phyloP scores from a whole-genome alignment of 495 filamentous ascomycete species.

The Penicillium dipodomyicola region DNA sequence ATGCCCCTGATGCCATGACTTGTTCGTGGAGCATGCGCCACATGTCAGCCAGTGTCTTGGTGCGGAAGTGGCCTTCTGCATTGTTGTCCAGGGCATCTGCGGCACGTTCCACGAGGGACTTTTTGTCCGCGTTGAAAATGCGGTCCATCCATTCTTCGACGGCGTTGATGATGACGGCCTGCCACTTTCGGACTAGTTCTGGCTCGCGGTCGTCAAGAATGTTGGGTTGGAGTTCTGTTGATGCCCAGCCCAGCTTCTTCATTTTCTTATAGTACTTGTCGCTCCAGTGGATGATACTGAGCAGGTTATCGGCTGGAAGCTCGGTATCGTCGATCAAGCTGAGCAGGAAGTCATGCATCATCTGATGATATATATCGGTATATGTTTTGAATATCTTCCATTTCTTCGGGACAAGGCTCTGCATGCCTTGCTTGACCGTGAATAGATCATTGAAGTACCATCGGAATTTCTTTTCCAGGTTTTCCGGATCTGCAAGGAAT shows the following conservation, averaged over 20 bases:
- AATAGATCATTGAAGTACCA: conserved; percentile 99
- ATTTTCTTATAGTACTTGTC: conserved; percentile 96
- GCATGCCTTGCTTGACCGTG: conserved; percentile 86
- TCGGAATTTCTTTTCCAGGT: conserved; percentile 75
- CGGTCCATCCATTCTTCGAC: conserved; percentile 97
- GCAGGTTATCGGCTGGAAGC: conserved; percentile 71
- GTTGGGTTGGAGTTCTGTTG: conserved; percentile 71
- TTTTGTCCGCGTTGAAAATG: conserved; percentile 75
- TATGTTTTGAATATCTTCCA: conserved; percentile 96
- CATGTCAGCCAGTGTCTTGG: conserved; percentile 84
- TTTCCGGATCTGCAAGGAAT: conserved; percentile 80
- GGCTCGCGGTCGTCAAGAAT: conserved; percentile 83
- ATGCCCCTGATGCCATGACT: conserved; percentile 73
- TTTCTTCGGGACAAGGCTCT: conserved; percentile 85
- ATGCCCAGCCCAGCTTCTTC: conserved; percentile 76
- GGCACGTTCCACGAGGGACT: conserved; percentile 72
- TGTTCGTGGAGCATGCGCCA: conserved; percentile 98
- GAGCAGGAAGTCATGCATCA: conserved; percentile 93
- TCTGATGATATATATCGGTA: conserved; percentile 79
- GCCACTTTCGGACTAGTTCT: conserved; percentile 90
- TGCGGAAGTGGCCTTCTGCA: conserved; percentile 83
- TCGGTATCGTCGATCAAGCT: conserved; percentile 77
- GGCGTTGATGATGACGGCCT: conserved; percentile 87
- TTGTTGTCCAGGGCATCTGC: conserved; percentile 80
- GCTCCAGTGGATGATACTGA: conserved; percentile 90